Evolutionary conservation across 208 protist species (phyloP).

Genomic region (Trypanosoma avium): DNA sequence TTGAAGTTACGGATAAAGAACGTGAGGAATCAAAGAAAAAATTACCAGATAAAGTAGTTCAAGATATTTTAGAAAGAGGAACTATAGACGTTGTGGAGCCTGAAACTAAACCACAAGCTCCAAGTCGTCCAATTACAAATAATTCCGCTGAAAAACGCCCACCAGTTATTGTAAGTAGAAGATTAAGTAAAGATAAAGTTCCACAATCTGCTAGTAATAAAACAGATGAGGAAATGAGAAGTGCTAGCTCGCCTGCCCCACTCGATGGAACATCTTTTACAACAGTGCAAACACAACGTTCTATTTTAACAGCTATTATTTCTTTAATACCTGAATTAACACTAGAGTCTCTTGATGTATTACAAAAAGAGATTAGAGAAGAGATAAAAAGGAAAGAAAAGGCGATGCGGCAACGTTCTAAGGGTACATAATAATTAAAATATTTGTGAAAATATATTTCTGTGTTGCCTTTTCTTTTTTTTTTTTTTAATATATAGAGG

Average conservation of each 20-base stretch:
- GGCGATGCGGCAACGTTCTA: neutral
- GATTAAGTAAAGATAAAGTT: neutral
- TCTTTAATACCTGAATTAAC: conserved; percentile 84
- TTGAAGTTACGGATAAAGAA: conserved; percentile 70
- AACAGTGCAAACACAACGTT: conserved; percentile 59
- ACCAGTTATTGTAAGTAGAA: too few relatives aligned
- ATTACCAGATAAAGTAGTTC: conserved; percentile 53
- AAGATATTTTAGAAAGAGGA: conserved; percentile 52
- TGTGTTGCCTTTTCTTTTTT: neutral
- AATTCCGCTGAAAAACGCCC: neutral
- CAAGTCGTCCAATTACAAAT: neutral
- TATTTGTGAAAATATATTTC: neutral
- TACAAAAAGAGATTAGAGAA: conserved; percentile 72
- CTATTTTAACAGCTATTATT: conserved; percentile 82
- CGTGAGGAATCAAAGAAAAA: conserved; percentile 50
- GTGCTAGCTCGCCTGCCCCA: neutral
- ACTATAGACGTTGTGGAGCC: neutral
- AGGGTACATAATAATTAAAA: neutral
- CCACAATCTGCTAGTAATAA: neutral
- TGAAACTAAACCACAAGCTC: neutral
- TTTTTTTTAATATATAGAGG: neutral
- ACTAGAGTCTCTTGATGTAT: conserved; percentile 71
- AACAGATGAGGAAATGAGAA: neutral
- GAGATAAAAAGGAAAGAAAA: conserved; percentile 42
- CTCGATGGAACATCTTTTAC: conserved; percentile 18